Evolutionary conservation across 257 asterid species (phyloP).

Genomic region (Solanum appendiculatum): DNA sequence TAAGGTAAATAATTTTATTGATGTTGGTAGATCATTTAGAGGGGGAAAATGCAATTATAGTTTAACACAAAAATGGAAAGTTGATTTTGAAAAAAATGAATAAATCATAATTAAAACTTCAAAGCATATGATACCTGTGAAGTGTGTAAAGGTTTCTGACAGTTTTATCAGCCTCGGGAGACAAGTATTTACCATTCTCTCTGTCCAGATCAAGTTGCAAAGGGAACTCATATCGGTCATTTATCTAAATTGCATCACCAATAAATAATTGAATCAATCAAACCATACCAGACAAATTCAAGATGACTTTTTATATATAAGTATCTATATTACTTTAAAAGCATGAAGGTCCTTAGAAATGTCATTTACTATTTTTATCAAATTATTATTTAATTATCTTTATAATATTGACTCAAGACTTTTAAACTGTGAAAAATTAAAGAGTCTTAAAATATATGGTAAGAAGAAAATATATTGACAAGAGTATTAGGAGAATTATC

Average conservation of each 20-base stretch:
- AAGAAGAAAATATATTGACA: no score
- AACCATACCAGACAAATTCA: background rate
- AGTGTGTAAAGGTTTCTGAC: conserved; percentile 83
- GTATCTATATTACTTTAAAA: background rate
- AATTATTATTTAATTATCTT: no score
- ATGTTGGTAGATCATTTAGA: background rate
- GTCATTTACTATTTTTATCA: no score
- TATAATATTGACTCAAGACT: background rate
- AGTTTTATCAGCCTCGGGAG: conserved; percentile 87
- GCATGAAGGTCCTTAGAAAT: background rate
- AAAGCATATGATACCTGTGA: conserved; percentile 50
- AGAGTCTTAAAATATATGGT: no score
- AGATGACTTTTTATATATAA: background rate
- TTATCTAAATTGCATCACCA: conserved; percentile 47
- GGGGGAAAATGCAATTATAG: background rate
- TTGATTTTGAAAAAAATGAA: background rate
- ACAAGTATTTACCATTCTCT: conserved; percentile 82
- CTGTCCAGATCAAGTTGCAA: conserved; percentile 93
- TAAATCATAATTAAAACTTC: background rate
- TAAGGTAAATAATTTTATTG: background rate
- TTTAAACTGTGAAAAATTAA: no score
- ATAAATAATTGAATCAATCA: background rate
- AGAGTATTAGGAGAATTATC: no score
- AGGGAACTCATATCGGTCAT: conserved; percentile 94
- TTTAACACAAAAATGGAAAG: background rate